Evolutionary conservation across 331 rosid genomes (phyloP), one percentile per base, ranked within the genome.

Genomic region (Malus hybrid): DNA sequence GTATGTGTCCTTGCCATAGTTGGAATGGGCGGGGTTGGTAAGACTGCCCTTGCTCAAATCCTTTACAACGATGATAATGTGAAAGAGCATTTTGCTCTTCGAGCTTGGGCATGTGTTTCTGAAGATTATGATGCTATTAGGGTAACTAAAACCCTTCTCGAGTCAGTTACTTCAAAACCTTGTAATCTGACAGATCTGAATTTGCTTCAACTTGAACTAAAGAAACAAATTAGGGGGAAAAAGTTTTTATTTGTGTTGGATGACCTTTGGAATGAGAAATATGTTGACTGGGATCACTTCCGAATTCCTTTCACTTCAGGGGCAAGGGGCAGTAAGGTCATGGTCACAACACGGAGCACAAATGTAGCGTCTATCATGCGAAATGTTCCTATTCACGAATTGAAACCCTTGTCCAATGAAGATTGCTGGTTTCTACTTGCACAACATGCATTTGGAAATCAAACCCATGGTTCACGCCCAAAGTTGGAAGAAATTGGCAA

Each of bases 11-110:
- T 13, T n/a, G 59, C 10, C 34, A 74, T 82, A 24, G 50, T 78
- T 4, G 85, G 85, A 10, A 78, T 78, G 82, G 85, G 76, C 3
- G 85, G 85, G 9, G 7, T 78, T 10, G 85, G 85, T 6, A 82
- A 82, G 61, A 82, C 82, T 0, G 32, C 82, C 48, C n/a, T 77
- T 28, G 85, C 82, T 5, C 74, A 74, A 18, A n/a, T 76, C 5
- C 68, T 63, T 12, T 77, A 73, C 42, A 82, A 78, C 11, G 73
- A 82, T 4, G 79, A 72, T 12, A 18, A 12, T 8, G 80, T 82
- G 7, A 64, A 65, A 1, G 10, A 54, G 9, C 55, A 70, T 8
- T 28, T 28, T 28, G 29, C 29, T 28, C 29, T 57, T 57, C 16
- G 6, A 54, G 42, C 39, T 42, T 57, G 63, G 63, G 28, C 28